Percentiles rank a stretch among this genome's conserved stretches.
phyloP scores from a whole-genome alignment of 768 basidiomycete genomes.

The Psilocybe sp. region DNA sequence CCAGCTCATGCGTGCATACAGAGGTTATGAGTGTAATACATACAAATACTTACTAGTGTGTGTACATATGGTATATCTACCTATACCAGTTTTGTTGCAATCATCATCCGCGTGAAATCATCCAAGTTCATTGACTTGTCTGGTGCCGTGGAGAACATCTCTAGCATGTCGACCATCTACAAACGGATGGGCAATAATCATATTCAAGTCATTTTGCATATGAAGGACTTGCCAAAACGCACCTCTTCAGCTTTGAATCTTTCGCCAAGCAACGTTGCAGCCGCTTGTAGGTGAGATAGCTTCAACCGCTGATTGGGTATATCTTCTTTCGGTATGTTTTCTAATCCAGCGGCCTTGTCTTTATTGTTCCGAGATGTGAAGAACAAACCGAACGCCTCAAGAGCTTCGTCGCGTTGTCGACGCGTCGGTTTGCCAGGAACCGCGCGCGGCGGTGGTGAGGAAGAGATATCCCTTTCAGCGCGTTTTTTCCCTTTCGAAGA shows the following conservation, averaged over 20 bases:
- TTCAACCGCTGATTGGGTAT: slow-evolving; percentile 53
- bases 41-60: not conserved
- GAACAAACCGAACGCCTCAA: slow-evolving; percentile 68
- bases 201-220: not conserved
- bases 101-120: slow-evolving; percentile 80
- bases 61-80: not conserved
- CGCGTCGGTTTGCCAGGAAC: slow-evolving; percentile 35
- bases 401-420: slow-evolving; percentile 51
- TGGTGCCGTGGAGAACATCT: slow-evolving; percentile 64
- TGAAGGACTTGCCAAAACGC: not conserved
- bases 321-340: slow-evolving; percentile 32
- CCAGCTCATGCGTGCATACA: no score
- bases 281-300: slow-evolving; percentile 64
- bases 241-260: slow-evolving; percentile 9
- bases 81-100: slow-evolving; percentile 53
- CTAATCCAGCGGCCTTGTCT: slow-evolving; percentile 30
- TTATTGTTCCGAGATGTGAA: slow-evolving; percentile 32
- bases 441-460: slow-evolving; percentile 1
- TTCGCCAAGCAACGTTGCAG: slow-evolving; percentile 53
- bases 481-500: no score
- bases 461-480: not conserved
- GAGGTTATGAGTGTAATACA: no score
- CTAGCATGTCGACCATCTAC: slow-evolving; percentile 81
- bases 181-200: not conserved
- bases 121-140: slow-evolving; percentile 66